Percentiles rank a stretch among this genome's conserved stretches.
Conservation (phyloP, 768 basidiomycete genomes). For the Hypholoma sublateritium region DNA sequence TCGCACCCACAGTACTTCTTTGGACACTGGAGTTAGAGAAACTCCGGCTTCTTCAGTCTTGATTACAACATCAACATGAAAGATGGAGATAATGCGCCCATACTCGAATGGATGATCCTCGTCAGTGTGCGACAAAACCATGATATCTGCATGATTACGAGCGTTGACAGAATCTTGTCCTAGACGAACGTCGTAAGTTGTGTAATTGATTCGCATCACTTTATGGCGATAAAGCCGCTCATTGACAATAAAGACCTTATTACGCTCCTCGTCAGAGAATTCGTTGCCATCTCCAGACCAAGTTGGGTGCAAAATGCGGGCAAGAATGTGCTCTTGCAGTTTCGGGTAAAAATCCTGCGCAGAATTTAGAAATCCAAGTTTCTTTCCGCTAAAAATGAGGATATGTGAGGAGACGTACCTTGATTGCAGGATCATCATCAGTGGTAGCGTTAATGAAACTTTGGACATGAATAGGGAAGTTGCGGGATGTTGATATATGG, state of each 20-base stretch:
- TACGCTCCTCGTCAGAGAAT: background rate
- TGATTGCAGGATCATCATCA: background rate
- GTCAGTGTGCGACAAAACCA: constrained; percentile 7
- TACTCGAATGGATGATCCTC: constrained; percentile 24
- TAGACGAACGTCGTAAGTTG: no score
- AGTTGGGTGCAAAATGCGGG: constrained; percentile 26
- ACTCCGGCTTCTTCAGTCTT: background rate
- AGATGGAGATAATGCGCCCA: constrained; percentile 21
- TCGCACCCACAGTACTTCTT: constrained; percentile 2
- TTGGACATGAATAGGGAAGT: background rate
- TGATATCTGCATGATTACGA: no score
- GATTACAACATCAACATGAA: constrained; percentile 14
- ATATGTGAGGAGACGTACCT: background rate
- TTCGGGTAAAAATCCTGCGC: constrained; percentile 15
- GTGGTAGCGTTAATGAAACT: background rate
- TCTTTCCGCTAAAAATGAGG: background rate
- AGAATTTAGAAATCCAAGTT: no score
- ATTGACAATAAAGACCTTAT: background rate
- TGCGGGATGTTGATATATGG: constrained; percentile 11
- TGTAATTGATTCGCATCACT: constrained; percentile 35
- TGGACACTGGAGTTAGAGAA: background rate
- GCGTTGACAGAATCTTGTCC: no score
- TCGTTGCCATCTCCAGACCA: constrained; percentile 26
- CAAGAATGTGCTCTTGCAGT: constrained; percentile 24
- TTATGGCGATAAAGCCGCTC: constrained; percentile 27